Conservation (phyloP, 2,329 filamentous ascomycete genomes). For the Aspergillus luchuensis region DNA sequence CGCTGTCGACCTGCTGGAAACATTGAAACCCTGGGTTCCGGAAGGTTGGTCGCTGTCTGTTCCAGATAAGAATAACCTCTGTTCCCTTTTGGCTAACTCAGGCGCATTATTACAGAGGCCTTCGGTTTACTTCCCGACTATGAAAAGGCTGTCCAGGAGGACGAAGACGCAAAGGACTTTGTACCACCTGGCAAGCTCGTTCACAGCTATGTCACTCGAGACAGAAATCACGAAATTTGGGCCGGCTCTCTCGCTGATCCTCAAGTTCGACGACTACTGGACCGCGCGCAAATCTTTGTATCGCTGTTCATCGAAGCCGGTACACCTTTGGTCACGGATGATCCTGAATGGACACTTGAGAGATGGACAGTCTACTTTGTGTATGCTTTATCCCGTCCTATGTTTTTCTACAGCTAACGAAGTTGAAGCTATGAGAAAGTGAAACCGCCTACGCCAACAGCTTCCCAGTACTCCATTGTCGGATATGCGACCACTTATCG, state of each 20-base stretch:
- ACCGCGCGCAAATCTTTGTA: constrained; percentile 79
- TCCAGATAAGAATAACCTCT: no score
- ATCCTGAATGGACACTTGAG: constrained; percentile 71
- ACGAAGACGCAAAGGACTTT: constrained; percentile 50
- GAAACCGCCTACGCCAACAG: constrained; percentile 45
- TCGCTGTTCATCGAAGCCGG: constrained; percentile 92
- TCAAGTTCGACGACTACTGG: constrained; percentile 69
- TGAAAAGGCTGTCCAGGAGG: constrained; percentile 57
- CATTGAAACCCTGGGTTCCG: constrained; percentile 68
- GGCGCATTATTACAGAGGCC: constrained; percentile 55
- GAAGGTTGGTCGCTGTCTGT: constrained; percentile 51
- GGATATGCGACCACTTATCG: constrained; percentile 91
- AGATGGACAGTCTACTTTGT: constrained; percentile 93
- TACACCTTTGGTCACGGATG: constrained; percentile 70
- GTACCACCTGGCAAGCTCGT: constrained; percentile 76
- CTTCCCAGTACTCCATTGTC: constrained; percentile 73
- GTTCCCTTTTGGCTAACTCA: constrained; percentile 10
- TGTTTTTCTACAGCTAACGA: background rate
- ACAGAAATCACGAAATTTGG: constrained; percentile 80
- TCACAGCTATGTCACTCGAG: constrained; percentile 62
- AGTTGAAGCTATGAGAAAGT: constrained; percentile 58
- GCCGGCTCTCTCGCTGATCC: constrained; percentile 71
- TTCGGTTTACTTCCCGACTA: constrained; percentile 66
- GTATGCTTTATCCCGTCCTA: constrained; percentile 46
- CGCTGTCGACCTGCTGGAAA: constrained; percentile 68